A percentile compares a stretch with the other conserved stretches of the same genome.
Evolutionary conservation across 352 stramenopile genomes (phyloP).

Genomic region (Phytophthora pinifolia): DNA sequence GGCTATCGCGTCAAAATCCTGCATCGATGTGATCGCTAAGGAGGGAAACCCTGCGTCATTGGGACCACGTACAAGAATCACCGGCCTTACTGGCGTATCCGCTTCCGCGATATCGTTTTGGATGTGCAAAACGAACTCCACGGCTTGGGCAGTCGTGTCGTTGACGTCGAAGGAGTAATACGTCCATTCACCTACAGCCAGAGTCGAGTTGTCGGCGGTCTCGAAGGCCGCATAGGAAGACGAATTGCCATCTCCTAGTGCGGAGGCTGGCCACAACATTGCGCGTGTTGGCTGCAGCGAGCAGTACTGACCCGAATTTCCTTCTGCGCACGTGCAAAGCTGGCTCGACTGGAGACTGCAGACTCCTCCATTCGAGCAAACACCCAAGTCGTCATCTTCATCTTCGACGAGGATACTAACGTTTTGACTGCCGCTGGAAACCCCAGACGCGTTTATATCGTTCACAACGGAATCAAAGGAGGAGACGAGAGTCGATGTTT

Average conservation of each 20-base stretch:
- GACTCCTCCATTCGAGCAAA: conserved; percentile 47
- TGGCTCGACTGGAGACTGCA: conserved; percentile 53
- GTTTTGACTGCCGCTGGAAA: conserved; percentile 4
- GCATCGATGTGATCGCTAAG: conserved; percentile 38
- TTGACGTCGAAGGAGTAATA: conserved; percentile 72
- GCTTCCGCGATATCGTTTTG: conserved; percentile 39
- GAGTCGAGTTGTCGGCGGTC: conserved; percentile 19
- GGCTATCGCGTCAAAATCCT: conserved; percentile 53
- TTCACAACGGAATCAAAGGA: conserved; percentile 15
- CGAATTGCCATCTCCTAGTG: neutral
- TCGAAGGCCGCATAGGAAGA: conserved; percentile 33
- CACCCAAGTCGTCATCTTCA: conserved; percentile 21
- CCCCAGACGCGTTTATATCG: conserved; percentile 11
- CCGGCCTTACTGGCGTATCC: conserved; percentile 43
- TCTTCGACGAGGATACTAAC: neutral
- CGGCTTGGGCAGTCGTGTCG: conserved; percentile 38
- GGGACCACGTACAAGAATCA: conserved; percentile 59
- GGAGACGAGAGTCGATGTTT: conserved; percentile 15
- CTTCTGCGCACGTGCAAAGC: conserved; percentile 48
- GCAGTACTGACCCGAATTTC: conserved; percentile 45
- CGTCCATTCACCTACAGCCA: conserved; percentile 52
- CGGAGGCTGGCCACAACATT: conserved; percentile 12
- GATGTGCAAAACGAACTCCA: conserved; percentile 51
- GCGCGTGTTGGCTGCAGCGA: conserved; percentile 27
- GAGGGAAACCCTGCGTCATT: conserved; percentile 56